phyloP scores from a whole-genome alignment of 768 basidiomycete genomes.

The Tricholoma bakamatsutake region DNA sequence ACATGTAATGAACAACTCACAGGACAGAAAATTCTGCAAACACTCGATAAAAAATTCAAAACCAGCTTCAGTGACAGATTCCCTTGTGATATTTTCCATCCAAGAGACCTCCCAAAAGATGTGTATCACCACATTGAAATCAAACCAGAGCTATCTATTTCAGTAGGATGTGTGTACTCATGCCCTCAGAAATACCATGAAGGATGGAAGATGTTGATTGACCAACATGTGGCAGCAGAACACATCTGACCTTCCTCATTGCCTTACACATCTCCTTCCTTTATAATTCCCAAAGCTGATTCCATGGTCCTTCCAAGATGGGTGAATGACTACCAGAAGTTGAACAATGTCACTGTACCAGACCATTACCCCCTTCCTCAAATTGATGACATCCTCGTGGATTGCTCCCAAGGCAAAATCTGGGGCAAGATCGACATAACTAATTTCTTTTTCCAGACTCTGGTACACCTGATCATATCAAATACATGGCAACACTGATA shows the following conservation, averaged over 20 bases:
- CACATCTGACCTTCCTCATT: neutral
- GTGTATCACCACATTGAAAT: no score
- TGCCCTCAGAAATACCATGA: neutral
- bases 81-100: neutral
- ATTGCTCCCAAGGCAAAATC: neutral
- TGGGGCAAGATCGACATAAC: no score
- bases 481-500: no score
- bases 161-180: neutral
- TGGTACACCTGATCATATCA: no score
- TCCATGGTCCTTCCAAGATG: no score
- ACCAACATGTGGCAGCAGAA: no score
- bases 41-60: neutral
- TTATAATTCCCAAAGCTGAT: no score
- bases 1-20: neutral
- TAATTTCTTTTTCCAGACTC: no score
- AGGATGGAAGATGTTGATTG: neutral
- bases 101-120: neutral
- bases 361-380: no score
- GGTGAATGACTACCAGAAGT: no score
- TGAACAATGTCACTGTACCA: no score
- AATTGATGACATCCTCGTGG: neutral
- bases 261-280: neutral
- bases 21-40: neutral
- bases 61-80: neutral
- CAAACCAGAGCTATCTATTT: no score